Evolutionary conservation across 2,329 filamentous ascomycete species (phyloP), one percentile per base, ranked within the genome.

Genomic region (Trichoderma brevicompactum): DNA sequence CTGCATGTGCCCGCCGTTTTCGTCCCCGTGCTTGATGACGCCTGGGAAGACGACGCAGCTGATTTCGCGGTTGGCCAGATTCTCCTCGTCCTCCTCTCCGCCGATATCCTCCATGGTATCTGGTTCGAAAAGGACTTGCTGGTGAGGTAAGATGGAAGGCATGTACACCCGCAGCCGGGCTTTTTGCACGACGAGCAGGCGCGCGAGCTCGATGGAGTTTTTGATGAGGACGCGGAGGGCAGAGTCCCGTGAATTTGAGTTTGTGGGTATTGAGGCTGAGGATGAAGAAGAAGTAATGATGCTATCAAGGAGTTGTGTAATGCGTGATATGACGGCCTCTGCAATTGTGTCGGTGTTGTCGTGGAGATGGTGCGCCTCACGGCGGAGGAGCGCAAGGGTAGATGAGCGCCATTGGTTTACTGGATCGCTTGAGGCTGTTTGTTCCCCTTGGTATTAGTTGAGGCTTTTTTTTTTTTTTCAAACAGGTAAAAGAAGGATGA

Each of bases 361-460:
- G 58, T 81, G 77, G 40, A 87, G 78, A 64, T 78, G 80, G 40
- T 78, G 71, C 6, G 82, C 79, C 66, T 85, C 84, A 70, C 85
- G 85, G 62, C 81, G 82, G 58, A 90, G 74, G 49, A 88, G 79
- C 32, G 84, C 80, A 46, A 90, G 80, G 1, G 88, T 90, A n/a
- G 82, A 80, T 6, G 87, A 85, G 44, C 88, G 85, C 88, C 88
- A 90, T 72, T 87, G 84, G 72, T 89, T 89, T 67, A 88, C 81
- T 36, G 82, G 79, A 67, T 85, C 82, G 52, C 79, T 77, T 5
- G 83, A 80, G 55, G 78, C 79, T 77, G 74, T 72, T 75, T 10
- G 40, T 56, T 13, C 28, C 15, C 9, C 23, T 53, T 36, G 19
- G 34, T 28, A 12, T 64, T 55, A 64, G 60, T 40, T 19, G 28